Evolutionary conservation across 2,329 filamentous ascomycete species (phyloP).

Genomic region (Esteya vermicola): DNA sequence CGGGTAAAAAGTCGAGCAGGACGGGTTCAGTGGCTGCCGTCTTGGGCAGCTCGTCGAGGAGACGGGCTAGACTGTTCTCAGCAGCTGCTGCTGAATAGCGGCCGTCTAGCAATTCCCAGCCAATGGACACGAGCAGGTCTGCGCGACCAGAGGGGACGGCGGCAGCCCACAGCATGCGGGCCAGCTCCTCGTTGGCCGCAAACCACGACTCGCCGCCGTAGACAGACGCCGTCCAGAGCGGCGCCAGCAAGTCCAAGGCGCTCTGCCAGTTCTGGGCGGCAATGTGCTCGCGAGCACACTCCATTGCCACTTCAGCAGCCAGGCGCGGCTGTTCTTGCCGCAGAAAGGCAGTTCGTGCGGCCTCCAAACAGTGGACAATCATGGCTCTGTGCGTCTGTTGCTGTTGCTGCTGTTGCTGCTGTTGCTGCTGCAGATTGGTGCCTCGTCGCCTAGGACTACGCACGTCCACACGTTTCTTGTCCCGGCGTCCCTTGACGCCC

Average conservation of each 20-base stretch:
- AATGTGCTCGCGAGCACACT: constrained; percentile 41
- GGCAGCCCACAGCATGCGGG: constrained; percentile 45
- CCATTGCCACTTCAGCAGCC: constrained; percentile 40
- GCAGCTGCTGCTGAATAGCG: constrained; percentile 38
- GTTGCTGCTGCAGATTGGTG: background rate
- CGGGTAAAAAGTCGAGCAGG: no score
- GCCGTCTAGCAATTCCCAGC: constrained; percentile 49
- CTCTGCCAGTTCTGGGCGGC: constrained; percentile 35
- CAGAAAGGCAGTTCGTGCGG: constrained; percentile 39
- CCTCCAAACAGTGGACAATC: constrained; percentile 36
- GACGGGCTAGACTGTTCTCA: constrained; percentile 47
- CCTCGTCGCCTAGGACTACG: background rate
- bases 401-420: constrained; percentile 33
- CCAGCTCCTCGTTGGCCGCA: constrained; percentile 42
- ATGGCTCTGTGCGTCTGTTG: constrained; percentile 39
- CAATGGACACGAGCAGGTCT: constrained; percentile 43
- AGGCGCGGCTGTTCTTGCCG: constrained; percentile 37
- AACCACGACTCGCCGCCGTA: constrained; percentile 42
- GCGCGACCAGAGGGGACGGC: constrained; percentile 36
- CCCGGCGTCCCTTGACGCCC: no score
- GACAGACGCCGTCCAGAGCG: constrained; percentile 29
- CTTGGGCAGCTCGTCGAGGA: no score
- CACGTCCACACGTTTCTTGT: no score
- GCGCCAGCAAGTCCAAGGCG: constrained; percentile 36
- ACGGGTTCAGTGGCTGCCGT: no score